Conservation (phyloP, 441 rosid genomes). For the Daphne laureola region DNA sequence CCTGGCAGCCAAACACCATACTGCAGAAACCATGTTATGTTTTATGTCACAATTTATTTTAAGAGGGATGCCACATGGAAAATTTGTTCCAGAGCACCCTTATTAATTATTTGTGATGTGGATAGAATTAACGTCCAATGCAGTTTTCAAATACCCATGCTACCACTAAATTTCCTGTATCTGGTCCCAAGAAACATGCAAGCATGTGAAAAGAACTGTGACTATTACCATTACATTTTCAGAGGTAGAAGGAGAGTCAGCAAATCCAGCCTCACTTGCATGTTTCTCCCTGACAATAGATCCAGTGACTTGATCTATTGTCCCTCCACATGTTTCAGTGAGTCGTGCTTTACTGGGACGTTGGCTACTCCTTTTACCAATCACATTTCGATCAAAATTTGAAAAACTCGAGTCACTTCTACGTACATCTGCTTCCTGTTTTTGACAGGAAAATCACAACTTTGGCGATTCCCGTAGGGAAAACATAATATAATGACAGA, state of each 20-base stretch:
- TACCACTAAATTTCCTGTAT: too few species aligned
- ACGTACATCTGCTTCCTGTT: slow-evolving; percentile 34
- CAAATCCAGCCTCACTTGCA: slow-evolving; percentile 20
- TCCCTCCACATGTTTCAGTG: slow-evolving; percentile 13
- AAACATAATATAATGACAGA: too few species aligned
- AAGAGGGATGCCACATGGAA: too few species aligned
- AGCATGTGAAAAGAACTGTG: slow-evolving; percentile 14
- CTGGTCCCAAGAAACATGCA: slow-evolving; percentile 3
- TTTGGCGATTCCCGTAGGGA: slow-evolving; percentile 1
- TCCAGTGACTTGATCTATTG: slow-evolving; percentile 2
- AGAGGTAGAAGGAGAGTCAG: slow-evolving; percentile 22
- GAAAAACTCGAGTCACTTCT: slow-evolving; percentile 24
- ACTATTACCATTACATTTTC: slow-evolving; percentile 31
- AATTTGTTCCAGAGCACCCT: too few species aligned
- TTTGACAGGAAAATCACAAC: slow-evolving; percentile 19
- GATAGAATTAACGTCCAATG: too few species aligned
- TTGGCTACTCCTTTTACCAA: slow-evolving; percentile 10
- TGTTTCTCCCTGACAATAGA: slow-evolving; percentile 17
- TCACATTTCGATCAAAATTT: slow-evolving; percentile 16
- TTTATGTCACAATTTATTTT: too few species aligned
- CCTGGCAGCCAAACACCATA: slow-evolving; percentile 24
- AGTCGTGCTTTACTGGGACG: slow-evolving; percentile 18
- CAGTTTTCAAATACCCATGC: too few species aligned
- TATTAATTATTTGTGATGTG: too few species aligned
- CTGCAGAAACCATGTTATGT: too few species aligned